Base-by-base conservation (phyloP, 1,284 basidiomycete species). In the Thecaphora thlaspeos region DNA sequence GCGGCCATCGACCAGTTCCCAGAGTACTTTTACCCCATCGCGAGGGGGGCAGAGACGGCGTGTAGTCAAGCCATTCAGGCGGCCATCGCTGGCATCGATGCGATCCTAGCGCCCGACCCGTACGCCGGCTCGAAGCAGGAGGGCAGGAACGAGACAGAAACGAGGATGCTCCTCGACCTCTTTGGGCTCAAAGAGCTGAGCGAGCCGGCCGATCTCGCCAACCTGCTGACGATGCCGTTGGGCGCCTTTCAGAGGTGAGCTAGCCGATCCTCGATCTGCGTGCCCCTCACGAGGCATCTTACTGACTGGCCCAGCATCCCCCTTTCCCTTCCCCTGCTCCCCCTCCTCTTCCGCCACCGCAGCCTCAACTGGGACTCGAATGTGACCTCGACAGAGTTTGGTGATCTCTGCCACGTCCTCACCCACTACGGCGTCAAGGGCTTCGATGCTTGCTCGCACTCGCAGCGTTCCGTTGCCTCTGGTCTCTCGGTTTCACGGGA, bases 1-100 rank as follows among this genome's bases (percentile, higher is more conserved):
- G 51, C 63, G 1, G 75, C 75, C 0, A 50, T 69, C 4, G 72
- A 71, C 30, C 58, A 73, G 43, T 81, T 79, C 44, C 78, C 79
- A 1, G 70, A 82, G 78, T 95, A 94, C 79, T 88, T 87, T 82
- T 90, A 92, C 48, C 83, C 91, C 41, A 90, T 95, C 70, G 85
- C 89, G 38, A 81, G 81, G 21, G 87, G 87, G 24, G 89, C 87
- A 1, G 85, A 88, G 64, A 81, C 83, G 0, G 82, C 81, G 30
- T 95, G 92, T 75, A 85, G 88, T 11, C 74, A 79, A 10, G 84
- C 87, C 55, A 80, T 96, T 24, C 84, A 87, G 68, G 82, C 83
- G 7, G 81, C 71, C 34, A 48, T 77, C 18, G 63, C 46, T 14
- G 70, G 57, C 3, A 68, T 77, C 19, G 75, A 77, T 38, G 37